Base-by-base conservation (phyloP, 2,329 filamentous ascomycete species). In the Fusarium illudens region DNA sequence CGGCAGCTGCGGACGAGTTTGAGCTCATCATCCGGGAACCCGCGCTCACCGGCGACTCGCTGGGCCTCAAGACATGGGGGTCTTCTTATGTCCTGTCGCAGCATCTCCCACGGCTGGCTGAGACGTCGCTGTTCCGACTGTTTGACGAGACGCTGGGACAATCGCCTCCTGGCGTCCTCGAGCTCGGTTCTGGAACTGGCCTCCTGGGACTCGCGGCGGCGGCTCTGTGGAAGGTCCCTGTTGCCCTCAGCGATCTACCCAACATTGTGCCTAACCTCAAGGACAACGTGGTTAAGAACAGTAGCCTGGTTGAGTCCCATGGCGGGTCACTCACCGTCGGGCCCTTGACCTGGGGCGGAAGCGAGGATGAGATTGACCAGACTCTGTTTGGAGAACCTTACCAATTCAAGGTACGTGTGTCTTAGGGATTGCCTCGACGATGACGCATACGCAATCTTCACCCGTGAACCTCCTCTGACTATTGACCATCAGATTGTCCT, bases 31-130 rank as follows among this genome's bases (percentile, higher is more conserved):
- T 99, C 36, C 87, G 93, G 59, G 96, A 99, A 76, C 96, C 96
- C 2, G 90, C 94, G 1, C 83, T 98, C 58, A 97, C 93, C 0
- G 92, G 92, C 7, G 95, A 97, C 78, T 92, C 92, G 62, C 84
- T 98, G 17, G 96, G 96, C 2, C 85, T 96, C 77, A 98, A 99
- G 79, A 99, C 96, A 0, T 98, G 96, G 96, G 93, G 92, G 1
- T 95, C 94, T 0, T 95, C 94, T 0, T 96, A 94, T 75, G 86
- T 96, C 3, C 88, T 98, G 5, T 91, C 95, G 0, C 90, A 88
- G 70, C 88, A 92, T 22, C 85, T 98, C 25, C 82, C 82, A 19
- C 75, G 75, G 12, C 80, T 89, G 36, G 79, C 75, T 8, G 78
- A 76, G 42, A 82, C 78, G 13, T 79, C 81, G 0, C 73, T 88